Conservation (phyloP, 2,329 filamentous ascomycete species). For the Meredithiella fracta region DNA sequence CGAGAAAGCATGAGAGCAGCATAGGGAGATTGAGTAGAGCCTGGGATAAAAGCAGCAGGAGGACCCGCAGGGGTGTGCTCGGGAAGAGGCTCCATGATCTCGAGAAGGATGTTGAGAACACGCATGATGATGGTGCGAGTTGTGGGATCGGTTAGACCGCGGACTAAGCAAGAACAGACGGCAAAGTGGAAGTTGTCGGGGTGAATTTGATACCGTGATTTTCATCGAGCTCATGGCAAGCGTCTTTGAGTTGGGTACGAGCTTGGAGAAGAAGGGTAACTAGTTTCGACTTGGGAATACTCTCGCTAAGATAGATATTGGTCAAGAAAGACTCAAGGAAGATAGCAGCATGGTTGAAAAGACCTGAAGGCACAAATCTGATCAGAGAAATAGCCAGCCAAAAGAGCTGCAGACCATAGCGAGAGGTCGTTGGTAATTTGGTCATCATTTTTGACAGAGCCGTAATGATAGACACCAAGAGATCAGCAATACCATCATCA, state of each 20-base stretch:
- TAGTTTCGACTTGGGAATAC: conserved; percentile 43
- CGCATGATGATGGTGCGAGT: conserved; percentile 43
- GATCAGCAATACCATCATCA: conserved; percentile 47
- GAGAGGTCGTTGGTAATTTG: conserved; percentile 48
- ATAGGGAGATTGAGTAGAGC: conserved; percentile 33
- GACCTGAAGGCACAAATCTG: conserved; percentile 41
- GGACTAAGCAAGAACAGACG: conserved; percentile 45
- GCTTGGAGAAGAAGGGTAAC: conserved; percentile 44
- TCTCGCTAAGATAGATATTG: conserved; percentile 45
- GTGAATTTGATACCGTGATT: conserved; percentile 50
- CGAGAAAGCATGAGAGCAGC: conserved; percentile 42
- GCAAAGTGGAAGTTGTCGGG: conserved; percentile 51
- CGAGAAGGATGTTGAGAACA: conserved; percentile 44
- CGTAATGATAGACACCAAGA: conserved; percentile 52
- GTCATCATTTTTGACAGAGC: conserved; percentile 55
- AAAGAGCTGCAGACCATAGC: conserved; percentile 53
- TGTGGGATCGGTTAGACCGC: conserved; percentile 45
- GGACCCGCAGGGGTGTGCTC: conserved; percentile 14
- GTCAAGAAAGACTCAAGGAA: conserved; percentile 48
- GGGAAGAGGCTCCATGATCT: conserved; percentile 20
- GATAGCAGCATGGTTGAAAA: conserved; percentile 50
- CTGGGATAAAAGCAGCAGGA: conserved; percentile 16
- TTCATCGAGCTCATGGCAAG: conserved; percentile 44
- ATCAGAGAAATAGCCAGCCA: conserved; percentile 53
- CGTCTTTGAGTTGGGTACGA: conserved; percentile 42